Evolutionary conservation across 768 basidiomycete species (phyloP), one percentile per base, ranked within the genome.

Genomic region (Harrya chromipes): DNA sequence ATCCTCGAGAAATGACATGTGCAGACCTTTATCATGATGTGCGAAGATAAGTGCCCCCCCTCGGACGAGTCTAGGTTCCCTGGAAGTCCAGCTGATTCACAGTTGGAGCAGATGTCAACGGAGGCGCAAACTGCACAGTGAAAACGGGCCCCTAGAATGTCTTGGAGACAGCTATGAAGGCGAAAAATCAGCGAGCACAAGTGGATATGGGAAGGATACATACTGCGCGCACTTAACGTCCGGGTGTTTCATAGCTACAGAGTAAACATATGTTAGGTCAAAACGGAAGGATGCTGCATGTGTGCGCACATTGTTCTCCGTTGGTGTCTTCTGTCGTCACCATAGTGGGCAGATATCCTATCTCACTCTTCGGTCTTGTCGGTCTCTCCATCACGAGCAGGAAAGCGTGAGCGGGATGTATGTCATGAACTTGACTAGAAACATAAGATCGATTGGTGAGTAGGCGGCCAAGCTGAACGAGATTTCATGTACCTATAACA

Each of bases 21-120:
- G 46, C 65, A 40, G 52, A 90, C 93, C 82, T 97, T 97, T 69
- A 97, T 90, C 79, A 95, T 81, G 56, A 95, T 93, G 62, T 97
- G 94, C 2, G 88, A 86, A 14, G 87, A 90, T 46, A 78, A 77
- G 56, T 92, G 90, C 0, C 87, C 90, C 5, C 82, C 85, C 35
- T 90, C 86, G 1, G 79, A 74, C 1, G 86, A 83, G 52, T 90
- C 85, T 10, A 91, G 69, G 50, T 89, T 90, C 6, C 89, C 90
- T 3, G 90, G 90, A 29, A 93, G 74, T 24, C 90, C 90, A 23
- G 85, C 89, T 11, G 87, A 85, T 65, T 93, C 90, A 63, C 90
- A 93, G 56, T 90, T 89, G 16, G 85, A 79, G 57, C 91, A 93
- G 29, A 93, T 91, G 59, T 93, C 90, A 35, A 91, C 78, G 8